phyloP scores from a whole-genome alignment of 2,329 filamentous ascomycete genomes.

The Botrytis fragariae region DNA sequence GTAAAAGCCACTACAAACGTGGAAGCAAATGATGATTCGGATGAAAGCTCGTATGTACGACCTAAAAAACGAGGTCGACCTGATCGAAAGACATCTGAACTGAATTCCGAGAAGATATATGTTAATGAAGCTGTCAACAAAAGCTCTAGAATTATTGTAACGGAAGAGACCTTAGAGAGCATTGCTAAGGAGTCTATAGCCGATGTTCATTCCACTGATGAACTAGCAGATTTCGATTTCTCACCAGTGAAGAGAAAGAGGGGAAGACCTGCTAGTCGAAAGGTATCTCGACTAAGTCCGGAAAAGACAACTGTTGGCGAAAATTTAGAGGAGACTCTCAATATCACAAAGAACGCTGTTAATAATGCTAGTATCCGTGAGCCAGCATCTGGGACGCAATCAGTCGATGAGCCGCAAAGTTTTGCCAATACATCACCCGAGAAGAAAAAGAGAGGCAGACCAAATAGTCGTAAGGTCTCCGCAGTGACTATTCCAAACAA shows the following conservation, averaged over 20 bases:
- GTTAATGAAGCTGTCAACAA: not conserved
- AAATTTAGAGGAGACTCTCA: not conserved
- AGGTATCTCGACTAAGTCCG: not conserved
- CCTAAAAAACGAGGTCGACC: constrained; percentile 9
- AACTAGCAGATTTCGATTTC: not conserved
- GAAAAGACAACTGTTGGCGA: not conserved
- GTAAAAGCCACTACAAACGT: not conserved
- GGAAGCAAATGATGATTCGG: not conserved
- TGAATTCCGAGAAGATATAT: not conserved
- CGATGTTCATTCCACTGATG: not conserved
- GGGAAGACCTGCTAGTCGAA: not conserved
- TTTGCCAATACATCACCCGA: not conserved
- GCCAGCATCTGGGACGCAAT: not conserved
- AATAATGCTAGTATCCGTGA: not conserved
- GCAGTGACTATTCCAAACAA: not conserved
- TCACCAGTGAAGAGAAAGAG: constrained; percentile 7
- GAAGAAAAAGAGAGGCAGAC: not conserved
- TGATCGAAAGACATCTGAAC: not conserved
- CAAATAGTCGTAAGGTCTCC: not conserved
- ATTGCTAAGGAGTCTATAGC: not conserved
- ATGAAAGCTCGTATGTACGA: not conserved
- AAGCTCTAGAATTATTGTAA: too few species aligned
- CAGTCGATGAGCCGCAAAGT: not conserved
- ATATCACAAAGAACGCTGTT: not conserved
- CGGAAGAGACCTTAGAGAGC: not conserved